Conservation (phyloP, 805 yeast genomes). For the Kluyveromyces starmeri region DNA sequence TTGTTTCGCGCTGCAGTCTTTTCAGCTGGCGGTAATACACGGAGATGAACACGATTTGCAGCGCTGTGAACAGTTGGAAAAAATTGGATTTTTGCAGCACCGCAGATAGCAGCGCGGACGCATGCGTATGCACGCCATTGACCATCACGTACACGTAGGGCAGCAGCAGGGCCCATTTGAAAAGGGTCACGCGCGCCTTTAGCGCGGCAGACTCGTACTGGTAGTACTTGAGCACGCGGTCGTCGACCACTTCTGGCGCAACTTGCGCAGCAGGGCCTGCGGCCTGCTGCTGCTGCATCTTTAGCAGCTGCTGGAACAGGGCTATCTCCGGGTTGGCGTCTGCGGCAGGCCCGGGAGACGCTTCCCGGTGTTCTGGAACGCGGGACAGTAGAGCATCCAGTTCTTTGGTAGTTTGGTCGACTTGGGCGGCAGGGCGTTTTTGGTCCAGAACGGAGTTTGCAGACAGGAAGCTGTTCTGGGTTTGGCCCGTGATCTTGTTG, state of each 20-base stretch:
- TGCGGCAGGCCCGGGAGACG: neutral
- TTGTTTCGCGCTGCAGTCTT: slow-evolving; percentile 18
- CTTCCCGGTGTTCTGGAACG: slow-evolving; percentile 5
- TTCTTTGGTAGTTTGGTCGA: slow-evolving; percentile 10
- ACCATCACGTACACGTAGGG: slow-evolving; percentile 26
- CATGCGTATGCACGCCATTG: slow-evolving; percentile 7
- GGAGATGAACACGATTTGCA: slow-evolving; percentile 28
- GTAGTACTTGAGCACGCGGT: slow-evolving; percentile 21
- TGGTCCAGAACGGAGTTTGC: slow-evolving; percentile 29
- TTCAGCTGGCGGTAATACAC: slow-evolving; percentile 24
- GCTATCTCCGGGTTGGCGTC: slow-evolving; percentile 17
- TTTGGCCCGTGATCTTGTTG: slow-evolving; percentile 38
- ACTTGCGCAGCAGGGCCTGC: slow-evolving; percentile 5
- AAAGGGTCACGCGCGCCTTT: slow-evolving; percentile 22
- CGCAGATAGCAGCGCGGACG: neutral
- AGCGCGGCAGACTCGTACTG: slow-evolving; percentile 22
- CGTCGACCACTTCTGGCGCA: slow-evolving; percentile 15
- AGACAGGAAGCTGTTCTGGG: slow-evolving; percentile 29
- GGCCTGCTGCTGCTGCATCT: slow-evolving; percentile 13
- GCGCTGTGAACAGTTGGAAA: slow-evolving; percentile 26
- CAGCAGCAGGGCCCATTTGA: slow-evolving; percentile 26
- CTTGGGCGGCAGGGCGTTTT: slow-evolving; percentile 1
- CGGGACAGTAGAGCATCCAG: slow-evolving; percentile 16
- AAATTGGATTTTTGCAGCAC: slow-evolving; percentile 23
- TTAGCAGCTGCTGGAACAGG: slow-evolving; percentile 22